Conservation (phyloP, 2,329 filamentous ascomycete species). For the Stemphylium lycopersici region DNA sequence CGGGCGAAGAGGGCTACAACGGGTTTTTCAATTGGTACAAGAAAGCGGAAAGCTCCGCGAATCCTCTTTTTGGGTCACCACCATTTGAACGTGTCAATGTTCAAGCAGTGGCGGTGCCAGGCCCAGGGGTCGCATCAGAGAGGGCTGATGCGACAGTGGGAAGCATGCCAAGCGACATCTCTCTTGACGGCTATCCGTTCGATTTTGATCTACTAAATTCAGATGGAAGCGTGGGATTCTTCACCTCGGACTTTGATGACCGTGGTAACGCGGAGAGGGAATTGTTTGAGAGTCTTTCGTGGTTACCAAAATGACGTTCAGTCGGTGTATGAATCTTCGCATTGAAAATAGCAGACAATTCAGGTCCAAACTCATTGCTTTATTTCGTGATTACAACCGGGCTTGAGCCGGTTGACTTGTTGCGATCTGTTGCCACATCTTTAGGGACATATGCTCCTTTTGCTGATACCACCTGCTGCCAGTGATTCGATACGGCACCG, state of each 20-base stretch:
- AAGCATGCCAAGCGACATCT: neutral
- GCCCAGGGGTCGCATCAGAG: neutral
- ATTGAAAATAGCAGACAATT: too few relatives aligned
- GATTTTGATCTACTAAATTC: conserved; percentile 16
- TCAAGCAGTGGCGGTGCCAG: neutral
- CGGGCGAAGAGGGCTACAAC: conserved; percentile 11
- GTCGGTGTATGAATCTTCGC: too few relatives aligned
- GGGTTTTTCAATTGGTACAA: conserved; percentile 15
- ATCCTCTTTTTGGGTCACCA: neutral
- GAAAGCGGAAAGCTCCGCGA: neutral
- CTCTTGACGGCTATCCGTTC: conserved; percentile 15
- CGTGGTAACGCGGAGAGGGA: conserved; percentile 11
- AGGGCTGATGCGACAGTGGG: neutral
- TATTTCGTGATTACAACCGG: neutral
- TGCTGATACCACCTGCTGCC: conserved; percentile 9
- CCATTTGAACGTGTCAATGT: neutral
- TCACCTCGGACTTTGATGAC: conserved; percentile 12
- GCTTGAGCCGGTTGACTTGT: neutral
- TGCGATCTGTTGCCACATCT: conserved; percentile 6
- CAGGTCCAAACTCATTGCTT: too few relatives aligned
- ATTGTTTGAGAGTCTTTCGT: conserved; percentile 13
- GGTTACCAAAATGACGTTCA: neutral
- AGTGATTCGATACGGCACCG: conserved; percentile 12
- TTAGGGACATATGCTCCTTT: conserved; percentile 8
- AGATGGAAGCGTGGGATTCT: conserved; percentile 13